These are phyloP conservation scores for Mortierella sp. DNA, from an alignment of 371 early-diverging fungal species.

Conservation along the genomic window DNA sequence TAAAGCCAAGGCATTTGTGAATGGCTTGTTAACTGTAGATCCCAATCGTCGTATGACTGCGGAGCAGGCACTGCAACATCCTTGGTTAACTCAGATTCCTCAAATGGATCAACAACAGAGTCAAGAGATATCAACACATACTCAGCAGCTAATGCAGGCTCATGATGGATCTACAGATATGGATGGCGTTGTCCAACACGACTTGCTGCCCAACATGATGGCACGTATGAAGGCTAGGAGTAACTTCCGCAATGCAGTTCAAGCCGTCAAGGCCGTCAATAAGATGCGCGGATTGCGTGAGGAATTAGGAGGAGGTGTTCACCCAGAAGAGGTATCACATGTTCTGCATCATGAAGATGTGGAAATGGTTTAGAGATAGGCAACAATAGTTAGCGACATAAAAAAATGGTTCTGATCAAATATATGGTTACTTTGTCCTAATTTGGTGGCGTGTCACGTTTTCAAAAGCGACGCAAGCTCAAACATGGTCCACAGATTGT, in stretches of 20 bases:
- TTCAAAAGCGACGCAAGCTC: too few species aligned
- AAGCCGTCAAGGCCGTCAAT: slow-evolving; percentile 31
- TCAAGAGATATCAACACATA: slow-evolving; percentile 1
- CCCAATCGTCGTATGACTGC: slow-evolving; percentile 81
- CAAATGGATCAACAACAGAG: neutral
- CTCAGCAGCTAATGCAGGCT: neutral
- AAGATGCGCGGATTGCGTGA: slow-evolving; percentile 17
- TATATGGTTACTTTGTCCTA: too few species aligned
- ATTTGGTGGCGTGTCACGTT: too few species aligned
- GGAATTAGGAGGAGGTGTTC: neutral
- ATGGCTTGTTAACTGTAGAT: slow-evolving; percentile 77
- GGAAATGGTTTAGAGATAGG: neutral
- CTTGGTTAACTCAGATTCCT: slow-evolving; percentile 67
- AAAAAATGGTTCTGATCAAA: too few species aligned
- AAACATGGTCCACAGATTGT: too few species aligned
- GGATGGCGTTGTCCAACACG: slow-evolving; percentile 28
- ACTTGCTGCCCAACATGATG: slow-evolving; percentile 40
- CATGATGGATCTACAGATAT: slow-evolving; percentile 24
- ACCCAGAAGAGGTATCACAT: slow-evolving; percentile 31
- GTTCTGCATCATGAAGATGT: slow-evolving; percentile 17
- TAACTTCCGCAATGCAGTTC: slow-evolving; percentile 33
- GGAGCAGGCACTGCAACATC: slow-evolving; percentile 77
- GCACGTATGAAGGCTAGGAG: slow-evolving; percentile 34
- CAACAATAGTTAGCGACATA: too few species aligned
- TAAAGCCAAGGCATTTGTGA: slow-evolving; percentile 87